These are phyloP conservation scores for Ceratocystis lukuohia DNA, from an alignment of 2,329 filamentous ascomycete species.

Conservation along the genomic window DNA sequence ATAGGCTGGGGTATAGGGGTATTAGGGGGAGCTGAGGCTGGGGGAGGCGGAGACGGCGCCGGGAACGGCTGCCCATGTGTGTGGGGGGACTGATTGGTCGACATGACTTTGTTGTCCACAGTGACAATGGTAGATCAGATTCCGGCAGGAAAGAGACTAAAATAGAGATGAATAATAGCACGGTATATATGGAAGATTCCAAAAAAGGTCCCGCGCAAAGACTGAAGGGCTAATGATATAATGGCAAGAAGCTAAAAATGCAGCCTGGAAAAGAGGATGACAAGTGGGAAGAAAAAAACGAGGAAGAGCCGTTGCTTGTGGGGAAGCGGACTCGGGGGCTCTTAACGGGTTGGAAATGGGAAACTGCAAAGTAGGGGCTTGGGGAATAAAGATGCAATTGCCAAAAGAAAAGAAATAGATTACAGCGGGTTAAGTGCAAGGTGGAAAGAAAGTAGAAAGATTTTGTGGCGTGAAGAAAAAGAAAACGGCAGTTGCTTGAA, in stretches of 20 bases:
- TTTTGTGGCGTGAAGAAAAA: not conserved
- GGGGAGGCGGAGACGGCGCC: conserved; percentile 1
- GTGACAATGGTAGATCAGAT: not conserved
- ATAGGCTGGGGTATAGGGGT: not conserved
- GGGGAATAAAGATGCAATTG: not conserved
- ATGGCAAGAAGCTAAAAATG: not conserved
- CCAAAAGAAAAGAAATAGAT: not conserved
- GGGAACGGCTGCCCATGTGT: not conserved
- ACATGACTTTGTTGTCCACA: not conserved
- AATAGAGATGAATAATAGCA: not conserved
- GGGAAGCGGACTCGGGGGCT: not conserved
- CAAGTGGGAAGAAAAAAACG: not conserved
- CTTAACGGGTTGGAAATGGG: not conserved
- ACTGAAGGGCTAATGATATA: not conserved
- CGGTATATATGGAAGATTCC: not conserved
- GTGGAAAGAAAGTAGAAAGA: not conserved
- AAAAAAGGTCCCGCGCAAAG: no score
- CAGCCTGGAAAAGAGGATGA: not conserved
- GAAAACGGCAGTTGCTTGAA: conserved; percentile 1
- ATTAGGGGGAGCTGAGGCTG: not conserved
- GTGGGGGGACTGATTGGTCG: conserved; percentile 1
- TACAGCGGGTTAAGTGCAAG: not conserved
- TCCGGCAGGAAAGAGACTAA: not conserved
- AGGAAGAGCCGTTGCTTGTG: not conserved
- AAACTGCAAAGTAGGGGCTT: not conserved